Base-by-base conservation (phyloP, 495 filamentous ascomycete genomes). In the Talaromyces thailandensis region DNA sequence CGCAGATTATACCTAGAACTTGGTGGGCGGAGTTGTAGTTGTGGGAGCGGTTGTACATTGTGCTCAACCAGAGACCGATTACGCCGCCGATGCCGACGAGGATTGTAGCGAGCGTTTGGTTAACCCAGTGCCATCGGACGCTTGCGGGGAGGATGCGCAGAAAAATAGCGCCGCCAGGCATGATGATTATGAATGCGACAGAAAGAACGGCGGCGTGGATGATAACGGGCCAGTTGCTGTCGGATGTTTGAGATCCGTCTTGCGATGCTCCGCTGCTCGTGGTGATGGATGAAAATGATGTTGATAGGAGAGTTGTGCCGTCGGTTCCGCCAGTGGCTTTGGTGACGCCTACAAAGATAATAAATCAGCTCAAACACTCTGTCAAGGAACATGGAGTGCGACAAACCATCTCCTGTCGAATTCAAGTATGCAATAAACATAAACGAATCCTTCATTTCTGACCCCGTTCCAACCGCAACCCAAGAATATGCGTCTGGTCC, bases 11-110 rank as follows among this genome's bases (percentile, higher is more conserved):
- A 51, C 86, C 86, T 57, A 88, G 65, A 59, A 86, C 71, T 64
- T 88, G 86, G 66, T 88, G 86, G 2, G 75, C 71, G 9, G 78
- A 79, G 57, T 74, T 74, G 70, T 79, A 80, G 25, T 75, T 68
- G 59, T 79, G 79, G 40, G 81, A 80, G 78, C 78, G 70, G 61
- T 84, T 81, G 66, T 86, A 84, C 64, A 76, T 66, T 32, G 65
- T 68, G 58, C 79, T 79, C 29, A 81, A 68, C 23, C 76, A 68
- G 14, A 86, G 71, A 0, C 85, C 86, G 2, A 82, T 67, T 1
- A 76, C 73, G 18, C 79, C 68, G 4, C 81, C 85, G 35, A 79
- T 68, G 1, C 82, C 50, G 7, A 75, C 75, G 8, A 84, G 56
- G 28, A 72, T 62, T 5, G 79, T 56, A 7, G 76, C 80, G 18